Evolutionary conservation across 768 basidiomycete species (phyloP).

Genomic region (Amanita fuliginea): DNA sequence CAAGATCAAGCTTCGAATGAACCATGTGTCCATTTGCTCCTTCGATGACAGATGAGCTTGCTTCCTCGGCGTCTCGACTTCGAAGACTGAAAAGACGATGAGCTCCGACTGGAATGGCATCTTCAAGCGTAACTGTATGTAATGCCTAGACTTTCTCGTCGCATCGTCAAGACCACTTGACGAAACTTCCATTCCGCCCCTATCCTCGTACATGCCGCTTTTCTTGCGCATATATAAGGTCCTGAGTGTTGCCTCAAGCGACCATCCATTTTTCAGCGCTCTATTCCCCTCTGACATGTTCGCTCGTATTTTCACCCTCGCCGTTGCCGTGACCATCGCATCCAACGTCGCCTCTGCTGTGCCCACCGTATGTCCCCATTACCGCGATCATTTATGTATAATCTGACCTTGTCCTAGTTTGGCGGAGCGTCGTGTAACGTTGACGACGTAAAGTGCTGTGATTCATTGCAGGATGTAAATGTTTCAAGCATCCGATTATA

Average conservation of each 20-base stretch:
- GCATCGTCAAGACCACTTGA: neutral
- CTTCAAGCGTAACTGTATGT: neutral
- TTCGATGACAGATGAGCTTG: neutral
- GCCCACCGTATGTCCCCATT: neutral
- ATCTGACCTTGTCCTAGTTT: conserved; percentile 1
- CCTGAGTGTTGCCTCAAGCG: neutral
- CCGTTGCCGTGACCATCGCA: conserved; percentile 11
- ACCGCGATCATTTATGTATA: no score
- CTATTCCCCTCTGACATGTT: conserved; percentile 7
- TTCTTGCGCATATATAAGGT: neutral
- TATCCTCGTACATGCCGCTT: neutral
- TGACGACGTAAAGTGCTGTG: conserved; percentile 16
- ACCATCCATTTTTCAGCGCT: neutral
- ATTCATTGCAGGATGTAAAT: conserved; percentile 8
- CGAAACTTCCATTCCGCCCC: neutral
- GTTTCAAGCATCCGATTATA: neutral
- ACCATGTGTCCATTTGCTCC: neutral
- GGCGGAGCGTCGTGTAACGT: conserved; percentile 12
- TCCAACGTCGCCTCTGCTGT: conserved; percentile 14
- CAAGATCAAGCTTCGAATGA: neutral
- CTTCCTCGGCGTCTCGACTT: neutral
- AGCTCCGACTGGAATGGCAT: neutral
- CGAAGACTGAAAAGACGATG: neutral
- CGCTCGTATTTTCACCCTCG: conserved; percentile 7
- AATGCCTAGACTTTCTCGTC: neutral